Conservation (phyloP, 805 yeast species). For the Candida broadrunensis region DNA sequence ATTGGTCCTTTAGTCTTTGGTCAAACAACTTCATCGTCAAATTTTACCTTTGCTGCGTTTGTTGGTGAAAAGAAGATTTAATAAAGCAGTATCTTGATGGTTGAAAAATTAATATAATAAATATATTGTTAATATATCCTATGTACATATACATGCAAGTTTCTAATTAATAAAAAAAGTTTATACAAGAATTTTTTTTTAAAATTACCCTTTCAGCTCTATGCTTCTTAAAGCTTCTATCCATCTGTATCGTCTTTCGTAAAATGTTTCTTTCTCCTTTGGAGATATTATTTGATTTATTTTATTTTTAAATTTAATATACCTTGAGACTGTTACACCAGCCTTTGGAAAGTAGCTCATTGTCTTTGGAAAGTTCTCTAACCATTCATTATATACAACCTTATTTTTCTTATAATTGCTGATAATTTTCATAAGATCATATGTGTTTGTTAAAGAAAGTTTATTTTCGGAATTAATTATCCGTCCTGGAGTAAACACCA, state of each 20-base stretch:
- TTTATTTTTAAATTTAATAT: neutral
- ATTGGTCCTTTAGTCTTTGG: conserved; percentile 81
- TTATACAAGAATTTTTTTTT: neutral
- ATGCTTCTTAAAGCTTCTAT: neutral
- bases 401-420: too few relatives aligned
- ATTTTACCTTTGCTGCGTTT: conserved; percentile 29
- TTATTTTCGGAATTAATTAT: conserved; percentile 19
- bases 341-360: conserved; percentile 25
- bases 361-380: conserved; percentile 32
- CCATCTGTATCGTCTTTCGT: conserved; percentile 17
- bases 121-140: neutral
- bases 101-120: neutral
- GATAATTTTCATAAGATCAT: conserved; percentile 11
- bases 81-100: neutral
- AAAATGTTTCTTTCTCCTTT: conserved; percentile 13
- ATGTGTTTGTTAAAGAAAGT: conserved; percentile 13
- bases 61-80: too few relatives aligned
- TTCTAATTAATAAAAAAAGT: neutral
- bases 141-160: neutral
- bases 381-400: too few relatives aligned
- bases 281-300: conserved; percentile 18
- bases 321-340: neutral
- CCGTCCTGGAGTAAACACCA: conserved; percentile 30
- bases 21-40: conserved; percentile 29
- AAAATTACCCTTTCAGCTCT: too few relatives aligned